A percentile compares a stretch with the other conserved stretches of the same genome.
These are phyloP conservation scores for Gnomoniopsis smithogilvyi DNA, from an alignment of 2,329 filamentous ascomycete genomes.

Conservation along the genomic window DNA sequence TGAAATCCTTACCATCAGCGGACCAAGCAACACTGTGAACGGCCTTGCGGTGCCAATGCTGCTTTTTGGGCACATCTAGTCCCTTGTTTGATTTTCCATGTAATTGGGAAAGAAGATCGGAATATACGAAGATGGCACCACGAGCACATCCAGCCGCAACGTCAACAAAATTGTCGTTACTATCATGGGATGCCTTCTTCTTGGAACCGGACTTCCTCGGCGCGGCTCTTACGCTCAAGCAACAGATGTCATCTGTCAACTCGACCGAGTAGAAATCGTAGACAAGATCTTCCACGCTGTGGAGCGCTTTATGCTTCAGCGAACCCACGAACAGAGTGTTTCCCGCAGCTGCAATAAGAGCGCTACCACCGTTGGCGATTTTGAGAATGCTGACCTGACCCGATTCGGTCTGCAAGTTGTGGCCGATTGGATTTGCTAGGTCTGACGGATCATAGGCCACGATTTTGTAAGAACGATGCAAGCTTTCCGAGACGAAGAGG, in stretches of 20 bases:
- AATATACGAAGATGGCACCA: slow-evolving; percentile 79
- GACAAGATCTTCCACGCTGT: slow-evolving; percentile 38
- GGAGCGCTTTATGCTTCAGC: slow-evolving; percentile 28
- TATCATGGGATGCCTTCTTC: slow-evolving; percentile 26
- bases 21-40: slow-evolving; percentile 91
- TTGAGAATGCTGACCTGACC: slow-evolving; percentile 19
- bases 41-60: slow-evolving; percentile 88
- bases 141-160: slow-evolving; percentile 73
- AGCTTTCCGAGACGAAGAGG: slow-evolving; percentile 44
- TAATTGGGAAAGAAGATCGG: slow-evolving; percentile 64
- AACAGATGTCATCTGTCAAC: slow-evolving; percentile 61
- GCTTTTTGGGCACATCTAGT: slow-evolving; percentile 56
- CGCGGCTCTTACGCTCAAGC: slow-evolving; percentile 58
- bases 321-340: slow-evolving; percentile 61
- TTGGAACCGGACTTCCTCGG: slow-evolving; percentile 24
- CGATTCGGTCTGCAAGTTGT: slow-evolving; percentile 11
- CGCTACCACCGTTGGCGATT: slow-evolving; percentile 47
- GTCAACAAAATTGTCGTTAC: slow-evolving; percentile 51
- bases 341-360: slow-evolving; percentile 54
- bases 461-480: slow-evolving; percentile 37
- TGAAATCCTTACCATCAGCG: slow-evolving; percentile 64
- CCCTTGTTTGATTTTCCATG: slow-evolving; percentile 39
- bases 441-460: slow-evolving; percentile 41
- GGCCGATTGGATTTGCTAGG: slow-evolving; percentile 12
- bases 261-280: slow-evolving; percentile 60